Conservation (phyloP, 2,329 filamentous ascomycete genomes). For the Alternaria triticimaculans region DNA sequence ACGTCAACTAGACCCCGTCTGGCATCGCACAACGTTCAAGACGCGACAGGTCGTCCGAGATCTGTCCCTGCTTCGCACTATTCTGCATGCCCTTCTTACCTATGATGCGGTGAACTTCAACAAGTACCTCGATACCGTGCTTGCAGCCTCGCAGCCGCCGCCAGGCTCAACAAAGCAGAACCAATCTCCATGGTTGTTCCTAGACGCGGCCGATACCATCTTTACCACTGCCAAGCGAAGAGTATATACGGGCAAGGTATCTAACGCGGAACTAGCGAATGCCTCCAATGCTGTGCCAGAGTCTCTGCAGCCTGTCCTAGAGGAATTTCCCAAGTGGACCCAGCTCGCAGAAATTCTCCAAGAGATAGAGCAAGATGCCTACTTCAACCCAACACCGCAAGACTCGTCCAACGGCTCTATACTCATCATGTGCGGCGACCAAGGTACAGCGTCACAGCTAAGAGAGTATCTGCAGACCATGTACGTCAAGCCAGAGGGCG, state of each 20-base stretch:
- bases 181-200: constrained; percentile 93
- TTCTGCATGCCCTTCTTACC: constrained; percentile 80
- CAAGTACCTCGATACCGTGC: constrained; percentile 91
- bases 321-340: constrained; percentile 94
- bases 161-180: constrained; percentile 86
- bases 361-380: constrained; percentile 90
- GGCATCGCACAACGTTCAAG: constrained; percentile 95
- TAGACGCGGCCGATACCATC: constrained; percentile 92
- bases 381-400: constrained; percentile 76
- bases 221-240: constrained; percentile 88
- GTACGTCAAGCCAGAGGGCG: constrained; percentile 69
- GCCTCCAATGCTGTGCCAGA: constrained; percentile 60
- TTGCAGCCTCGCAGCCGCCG: constrained; percentile 86
- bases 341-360: constrained; percentile 87
- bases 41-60: constrained; percentile 95
- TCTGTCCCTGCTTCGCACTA: constrained; percentile 78
- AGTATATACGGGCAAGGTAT: constrained; percentile 80
- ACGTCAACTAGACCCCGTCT: constrained; percentile 91
- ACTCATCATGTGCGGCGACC: constrained; percentile 93
- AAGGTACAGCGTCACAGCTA: constrained; percentile 83
- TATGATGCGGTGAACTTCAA: constrained; percentile 92
- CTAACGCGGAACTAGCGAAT: constrained; percentile 59
- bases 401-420: constrained; percentile 92
- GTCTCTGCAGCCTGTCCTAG: constrained; percentile 78
- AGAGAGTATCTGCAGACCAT: constrained; percentile 91